Base-by-base conservation (phyloP, 2,329 filamentous ascomycete genomes). In the Phialocephala sp. region DNA sequence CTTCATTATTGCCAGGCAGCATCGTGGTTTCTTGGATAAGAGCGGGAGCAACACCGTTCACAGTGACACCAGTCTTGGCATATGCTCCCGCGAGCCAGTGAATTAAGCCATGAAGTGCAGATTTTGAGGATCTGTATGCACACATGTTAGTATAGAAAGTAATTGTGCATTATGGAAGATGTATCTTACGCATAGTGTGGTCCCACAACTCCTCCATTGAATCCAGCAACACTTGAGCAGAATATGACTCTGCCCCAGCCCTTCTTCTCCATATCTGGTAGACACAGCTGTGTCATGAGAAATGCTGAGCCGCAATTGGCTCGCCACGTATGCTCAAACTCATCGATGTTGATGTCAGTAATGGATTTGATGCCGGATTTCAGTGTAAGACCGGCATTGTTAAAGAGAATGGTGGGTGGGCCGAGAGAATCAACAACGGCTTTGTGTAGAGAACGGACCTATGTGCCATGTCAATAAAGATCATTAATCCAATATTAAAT, bases 11-110 rank as follows among this genome's bases (percentile, higher is more conserved):
- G 8, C 67, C 68, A 8, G 79, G 77, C 64, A 83, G 68, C 80
- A 84, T 82, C 8, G 74, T 75, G 22, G 81, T 82, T n/a, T 77
- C 76, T 60, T 80, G 76, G 63, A 83, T 81, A 70, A 83, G 68
- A 9, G 81, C 82, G 8, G 82, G 81, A 35, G 81, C 82, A n/a
- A 83, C 77, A 11, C 79, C 81, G 71, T 83, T 83, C 1, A 82
- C 78, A 9, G 81, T 83, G 47, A 84, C 74, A 6, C 80, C 81
- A 56, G 78, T 79, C 67, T 75, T 78, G 4, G 78, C 78, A 72
- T 82, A 80, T 37, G 74, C 74, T 9, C 68, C 72, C 0, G 80
- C 79, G 32, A 83, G 70, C 78, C 80, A 83, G 73, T 83, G 80
- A 55, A 83, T 72, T 66, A 83, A 74, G 2, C 81, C 81, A 74